Percentiles rank a stretch among this genome's conserved stretches.
phyloP scores from a whole-genome alignment of 768 basidiomycete genomes.

The Stropharia rugosoannulata region DNA sequence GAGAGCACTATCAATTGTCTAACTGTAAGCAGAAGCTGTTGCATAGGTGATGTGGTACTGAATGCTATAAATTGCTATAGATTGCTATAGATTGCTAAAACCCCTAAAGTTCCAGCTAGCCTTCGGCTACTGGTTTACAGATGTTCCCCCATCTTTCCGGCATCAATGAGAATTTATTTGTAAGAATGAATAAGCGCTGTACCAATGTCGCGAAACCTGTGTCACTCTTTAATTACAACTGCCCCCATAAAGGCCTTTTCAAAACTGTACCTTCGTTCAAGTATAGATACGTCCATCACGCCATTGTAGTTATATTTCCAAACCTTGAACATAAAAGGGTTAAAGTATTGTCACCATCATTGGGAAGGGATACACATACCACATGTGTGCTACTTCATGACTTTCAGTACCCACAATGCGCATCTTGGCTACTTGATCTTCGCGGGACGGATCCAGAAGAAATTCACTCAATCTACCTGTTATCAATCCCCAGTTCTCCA shows the following conservation, averaged over 20 bases:
- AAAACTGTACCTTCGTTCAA: slow-evolving; percentile 56
- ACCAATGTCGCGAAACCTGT: too few relatives aligned
- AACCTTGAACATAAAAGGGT: slow-evolving; percentile 47
- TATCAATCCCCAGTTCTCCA: slow-evolving; percentile 93
- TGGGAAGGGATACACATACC: slow-evolving; percentile 41
- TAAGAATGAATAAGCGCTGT: too few relatives aligned
- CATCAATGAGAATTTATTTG: too few relatives aligned
- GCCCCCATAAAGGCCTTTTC: too few relatives aligned
- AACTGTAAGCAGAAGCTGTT: too few relatives aligned
- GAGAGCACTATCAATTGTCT: too few relatives aligned
- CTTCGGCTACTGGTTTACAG: too few relatives aligned
- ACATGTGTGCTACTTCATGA: slow-evolving; percentile 83
- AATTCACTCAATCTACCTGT: slow-evolving; percentile 79
- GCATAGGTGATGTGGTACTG: too few relatives aligned
- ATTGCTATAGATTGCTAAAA: too few relatives aligned
- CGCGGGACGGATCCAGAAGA: slow-evolving; percentile 49
- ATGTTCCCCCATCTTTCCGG: slow-evolving; percentile 37
- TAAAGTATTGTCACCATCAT: neutral
- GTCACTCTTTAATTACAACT: too few relatives aligned
- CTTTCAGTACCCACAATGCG: slow-evolving; percentile 66
- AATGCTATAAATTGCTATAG: too few relatives aligned
- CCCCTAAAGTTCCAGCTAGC: too few relatives aligned
- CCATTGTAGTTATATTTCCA: slow-evolving; percentile 88
- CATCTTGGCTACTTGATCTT: slow-evolving; percentile 57
- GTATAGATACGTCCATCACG: slow-evolving; percentile 83